Conservation (phyloP, 2,329 filamentous ascomycete species). For the Raffaelea albimanens region DNA sequence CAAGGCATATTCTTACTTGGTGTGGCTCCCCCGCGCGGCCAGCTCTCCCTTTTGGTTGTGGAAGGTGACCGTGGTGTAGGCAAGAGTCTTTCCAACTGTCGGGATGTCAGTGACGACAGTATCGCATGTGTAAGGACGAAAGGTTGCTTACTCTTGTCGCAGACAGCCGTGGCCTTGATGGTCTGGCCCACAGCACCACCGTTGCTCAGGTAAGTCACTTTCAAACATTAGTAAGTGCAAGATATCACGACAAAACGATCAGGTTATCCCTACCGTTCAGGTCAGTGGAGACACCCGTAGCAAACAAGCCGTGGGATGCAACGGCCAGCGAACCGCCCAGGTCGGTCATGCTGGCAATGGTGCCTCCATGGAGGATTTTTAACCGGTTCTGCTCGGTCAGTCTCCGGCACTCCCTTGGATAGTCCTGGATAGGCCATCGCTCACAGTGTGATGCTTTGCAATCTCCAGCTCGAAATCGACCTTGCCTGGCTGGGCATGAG, state of each 20-base stretch:
- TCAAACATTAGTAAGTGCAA: background rate
- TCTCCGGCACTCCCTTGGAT: background rate
- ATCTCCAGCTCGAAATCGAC: slow-evolving; percentile 73
- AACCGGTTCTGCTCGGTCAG: slow-evolving; percentile 55
- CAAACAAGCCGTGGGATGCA: slow-evolving; percentile 52
- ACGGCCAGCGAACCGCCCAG: slow-evolving; percentile 57
- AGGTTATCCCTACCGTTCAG: slow-evolving; percentile 39
- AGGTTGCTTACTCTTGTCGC: slow-evolving; percentile 47
- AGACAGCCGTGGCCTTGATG: slow-evolving; percentile 45
- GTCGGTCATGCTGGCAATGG: slow-evolving; percentile 67
- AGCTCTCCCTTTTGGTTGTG: slow-evolving; percentile 49
- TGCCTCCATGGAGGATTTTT: slow-evolving; percentile 67
- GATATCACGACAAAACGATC: background rate
- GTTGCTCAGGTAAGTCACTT: slow-evolving; percentile 54
- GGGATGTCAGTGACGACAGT: too few relatives aligned
- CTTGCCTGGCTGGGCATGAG: slow-evolving; percentile 52
- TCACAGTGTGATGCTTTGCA: slow-evolving; percentile 57
- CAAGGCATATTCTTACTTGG: slow-evolving; percentile 38
- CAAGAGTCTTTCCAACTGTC: slow-evolving; percentile 56
- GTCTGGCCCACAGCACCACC: slow-evolving; percentile 49
- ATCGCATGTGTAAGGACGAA: background rate
- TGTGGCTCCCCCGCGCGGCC: slow-evolving; percentile 54
- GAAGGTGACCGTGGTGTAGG: slow-evolving; percentile 52
- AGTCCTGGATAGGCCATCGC: too few relatives aligned
- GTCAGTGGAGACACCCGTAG: slow-evolving; percentile 57